phyloP scores from a whole-genome alignment of 1,284 basidiomycete genomes.

The Coriolopsis trogii region DNA sequence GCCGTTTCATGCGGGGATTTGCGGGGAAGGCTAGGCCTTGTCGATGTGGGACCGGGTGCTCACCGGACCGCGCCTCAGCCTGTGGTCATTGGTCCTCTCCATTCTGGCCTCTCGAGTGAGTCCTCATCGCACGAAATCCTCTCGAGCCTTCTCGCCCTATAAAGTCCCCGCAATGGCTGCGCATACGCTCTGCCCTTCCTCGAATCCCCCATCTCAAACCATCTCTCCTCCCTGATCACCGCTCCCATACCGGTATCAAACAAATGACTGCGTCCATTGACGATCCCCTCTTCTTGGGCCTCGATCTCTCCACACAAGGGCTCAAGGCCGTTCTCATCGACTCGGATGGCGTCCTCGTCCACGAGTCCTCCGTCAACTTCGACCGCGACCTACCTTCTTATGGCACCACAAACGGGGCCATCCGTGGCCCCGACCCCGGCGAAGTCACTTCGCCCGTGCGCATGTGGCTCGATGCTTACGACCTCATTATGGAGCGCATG shows the following conservation, averaged over 20 bases:
- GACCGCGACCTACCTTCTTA: constrained; percentile 79
- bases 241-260: neutral
- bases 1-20: constrained; percentile 13
- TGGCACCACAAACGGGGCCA: constrained; percentile 74
- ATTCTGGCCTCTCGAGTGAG: neutral
- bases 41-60: neutral
- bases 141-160: constrained; percentile 7
- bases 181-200: neutral
- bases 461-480: constrained; percentile 87
- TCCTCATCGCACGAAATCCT: neutral
- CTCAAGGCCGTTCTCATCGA: constrained; percentile 78
- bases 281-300: constrained; percentile 73
- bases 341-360: constrained; percentile 60
- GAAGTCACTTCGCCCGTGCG: constrained; percentile 81
- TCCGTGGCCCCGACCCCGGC: constrained; percentile 64
- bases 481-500: constrained; percentile 76
- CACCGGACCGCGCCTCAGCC: constrained; percentile 5
- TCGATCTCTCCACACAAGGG: constrained; percentile 89
- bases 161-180: constrained; percentile 9
- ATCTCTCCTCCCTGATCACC: constrained; percentile 1
- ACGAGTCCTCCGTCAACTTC: constrained; percentile 80
- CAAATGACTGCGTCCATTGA: constrained; percentile 1
- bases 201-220: neutral
- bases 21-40: constrained; percentile 9
- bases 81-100: constrained; percentile 7